Base-by-base conservation (phyloP, 176 grass and related monocot genomes). In the Aegilops bicornis region DNA sequence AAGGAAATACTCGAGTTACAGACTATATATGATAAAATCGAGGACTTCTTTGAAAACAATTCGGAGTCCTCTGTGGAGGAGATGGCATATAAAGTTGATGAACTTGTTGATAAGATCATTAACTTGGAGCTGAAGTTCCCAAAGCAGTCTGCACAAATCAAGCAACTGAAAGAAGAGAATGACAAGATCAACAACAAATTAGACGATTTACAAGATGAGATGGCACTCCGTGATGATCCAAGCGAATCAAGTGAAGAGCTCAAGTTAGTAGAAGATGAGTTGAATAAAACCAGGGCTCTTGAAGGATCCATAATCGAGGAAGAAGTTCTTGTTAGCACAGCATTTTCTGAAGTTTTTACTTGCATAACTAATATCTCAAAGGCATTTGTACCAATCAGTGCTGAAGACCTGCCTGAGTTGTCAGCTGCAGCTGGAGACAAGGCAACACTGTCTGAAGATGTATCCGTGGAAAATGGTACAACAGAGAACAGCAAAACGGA, bases 1-100 rank as follows among this genome's bases (percentile, higher is more conserved):
- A 30, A 54, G 56, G 79, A 22, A 81, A 85, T 92, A 58, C 82
- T 78, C 10, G 78, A 97, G 24, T 66, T 97, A n/a, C 88, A 95
- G 68, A 86, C 84, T 43, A 83, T 88, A 64, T 91, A 90, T 60
- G 88, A 90, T 30, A 93, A 91, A 80, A 86, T 95, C 25, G 90
- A 93, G 17, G 83, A 82, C 3, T 90, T 90, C 37, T 95, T 97
- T 79, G 85, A 89, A 32, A 85, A 83, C 31, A 86, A 75, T 78
- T 89, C 91, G 69, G 92, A 95, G 83, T 81, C 89, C 23, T 89
- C 91, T 37, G 87, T 84, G 24, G 76, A 88, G 75, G 91, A 95
- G 59, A 89, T 95, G 42, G 93, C 91, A 74, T 84, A 80, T 37
- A 95, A 89, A 83, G 92, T 98, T 73, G 95, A 98, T 58, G 89